phyloP scores from a whole-genome alignment of 352 stramenopile genomes.

The Phytophthora kernoviae region DNA sequence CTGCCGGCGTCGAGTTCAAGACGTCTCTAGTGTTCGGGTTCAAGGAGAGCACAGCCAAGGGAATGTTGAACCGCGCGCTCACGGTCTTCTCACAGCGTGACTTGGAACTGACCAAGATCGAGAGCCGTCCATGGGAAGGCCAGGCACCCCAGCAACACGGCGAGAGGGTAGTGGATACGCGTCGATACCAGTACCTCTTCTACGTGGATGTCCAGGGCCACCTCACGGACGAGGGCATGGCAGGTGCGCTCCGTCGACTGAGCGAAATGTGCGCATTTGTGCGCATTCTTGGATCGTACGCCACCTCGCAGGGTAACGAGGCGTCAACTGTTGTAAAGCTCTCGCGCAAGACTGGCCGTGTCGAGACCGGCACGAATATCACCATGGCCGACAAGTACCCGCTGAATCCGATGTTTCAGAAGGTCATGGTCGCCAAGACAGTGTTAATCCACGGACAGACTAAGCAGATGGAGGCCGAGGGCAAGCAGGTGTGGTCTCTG shows the following conservation, averaged over 20 bases:
- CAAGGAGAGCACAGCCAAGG: conserved; percentile 60
- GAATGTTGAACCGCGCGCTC: conserved; percentile 67
- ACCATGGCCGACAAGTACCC: conserved; percentile 68
- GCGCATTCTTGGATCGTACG: conserved; percentile 86
- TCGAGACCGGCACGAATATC: conserved; percentile 25
- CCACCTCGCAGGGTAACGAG: conserved; percentile 36
- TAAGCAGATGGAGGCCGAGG: conserved; percentile 95
- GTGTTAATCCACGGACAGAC: conserved; percentile 94
- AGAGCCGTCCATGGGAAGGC: conserved; percentile 67
- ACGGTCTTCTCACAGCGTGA: conserved; percentile 66
- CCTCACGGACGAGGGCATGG: conserved; percentile 65
- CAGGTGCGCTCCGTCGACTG: conserved; percentile 78
- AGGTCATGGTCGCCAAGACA: conserved; percentile 88
- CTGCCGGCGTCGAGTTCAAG: conserved; percentile 55
- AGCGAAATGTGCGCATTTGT: conserved; percentile 86
- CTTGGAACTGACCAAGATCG: conserved; percentile 76
- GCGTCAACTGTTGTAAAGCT: conserved; percentile 16
- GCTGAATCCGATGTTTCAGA: conserved; percentile 83
- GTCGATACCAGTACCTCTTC: conserved; percentile 80
- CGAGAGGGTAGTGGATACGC: conserved; percentile 29
- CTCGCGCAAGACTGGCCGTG: conserved; percentile 15
- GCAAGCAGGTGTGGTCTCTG: conserved; percentile 90
- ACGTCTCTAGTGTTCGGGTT: conserved; percentile 80
- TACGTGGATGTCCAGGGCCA: conserved; percentile 77
- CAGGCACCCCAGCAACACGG: conserved; percentile 49